Evolutionary conservation across 495 filamentous ascomycete species (phyloP).

Genomic region (Tuber umbilicatum): DNA sequence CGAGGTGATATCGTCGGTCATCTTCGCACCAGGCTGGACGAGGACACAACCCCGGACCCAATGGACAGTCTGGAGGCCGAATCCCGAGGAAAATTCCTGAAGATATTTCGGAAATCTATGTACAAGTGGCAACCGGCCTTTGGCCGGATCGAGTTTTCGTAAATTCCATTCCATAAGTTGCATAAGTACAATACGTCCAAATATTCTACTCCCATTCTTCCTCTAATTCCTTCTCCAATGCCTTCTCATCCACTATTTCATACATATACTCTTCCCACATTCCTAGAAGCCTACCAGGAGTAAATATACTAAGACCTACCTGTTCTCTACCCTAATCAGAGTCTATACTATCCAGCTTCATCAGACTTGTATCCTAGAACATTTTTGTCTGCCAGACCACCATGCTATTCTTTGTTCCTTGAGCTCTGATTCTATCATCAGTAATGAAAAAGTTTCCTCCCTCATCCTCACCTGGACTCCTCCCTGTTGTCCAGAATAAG

Average conservation of each 20-base stretch:
- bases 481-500: neutral
- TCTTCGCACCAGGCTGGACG: too few relatives aligned
- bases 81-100: too few relatives aligned
- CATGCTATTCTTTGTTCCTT: neutral
- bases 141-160: too few relatives aligned
- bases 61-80: too few relatives aligned
- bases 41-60: too few relatives aligned
- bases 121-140: too few relatives aligned
- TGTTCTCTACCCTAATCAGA: neutral
- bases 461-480: neutral
- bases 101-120: too few relatives aligned
- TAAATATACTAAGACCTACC: conserved; percentile 5
- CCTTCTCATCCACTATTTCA: neutral
- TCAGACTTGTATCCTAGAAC: conserved; percentile 7
- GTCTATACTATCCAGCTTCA: neutral
- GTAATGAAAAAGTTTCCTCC: neutral
- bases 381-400: conserved; percentile 9
- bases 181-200: too few relatives aligned
- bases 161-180: too few relatives aligned
- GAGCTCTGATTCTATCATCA: neutral
- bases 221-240: neutral
- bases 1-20: too few relatives aligned
- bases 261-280: conserved; percentile 7
- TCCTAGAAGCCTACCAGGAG: neutral
- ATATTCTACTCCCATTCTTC: neutral